Evolutionary conservation across 225 moss, liverwort and hornwort species (phyloP).

Genomic region (Bryum argenteum): DNA sequence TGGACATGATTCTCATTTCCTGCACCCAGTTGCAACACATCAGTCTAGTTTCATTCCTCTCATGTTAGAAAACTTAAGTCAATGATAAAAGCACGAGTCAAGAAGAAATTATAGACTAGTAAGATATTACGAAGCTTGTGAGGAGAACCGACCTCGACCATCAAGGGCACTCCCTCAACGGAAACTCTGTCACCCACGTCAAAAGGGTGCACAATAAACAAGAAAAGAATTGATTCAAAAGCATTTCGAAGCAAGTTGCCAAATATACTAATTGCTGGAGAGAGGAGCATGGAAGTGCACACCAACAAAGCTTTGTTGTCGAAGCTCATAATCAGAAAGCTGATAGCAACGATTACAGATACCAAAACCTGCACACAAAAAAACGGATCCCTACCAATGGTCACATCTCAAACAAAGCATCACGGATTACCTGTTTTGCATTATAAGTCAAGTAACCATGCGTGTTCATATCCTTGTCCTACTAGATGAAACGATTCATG

Average conservation of each 20-base stretch:
- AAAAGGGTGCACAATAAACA: constrained; percentile 88
- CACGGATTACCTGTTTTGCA: too few relatives aligned
- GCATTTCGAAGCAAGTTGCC: constrained; percentile 78
- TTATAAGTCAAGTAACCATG: too few relatives aligned
- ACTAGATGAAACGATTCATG: too few relatives aligned
- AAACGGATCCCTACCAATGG: too few relatives aligned
- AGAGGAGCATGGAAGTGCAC: constrained; percentile 61
- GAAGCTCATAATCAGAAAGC: constrained; percentile 84
- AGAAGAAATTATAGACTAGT: too few relatives aligned
- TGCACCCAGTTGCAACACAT: constrained; percentile 37
- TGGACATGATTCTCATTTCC: constrained; percentile 90
- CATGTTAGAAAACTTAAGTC: neutral
- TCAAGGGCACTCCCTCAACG: constrained; percentile 70
- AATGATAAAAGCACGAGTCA: too few relatives aligned
- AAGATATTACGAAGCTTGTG: neutral
- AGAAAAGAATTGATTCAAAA: constrained; percentile 81
- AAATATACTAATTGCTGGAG: constrained; percentile 76
- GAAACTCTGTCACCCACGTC: constrained; percentile 80
- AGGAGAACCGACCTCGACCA: constrained; percentile 67
- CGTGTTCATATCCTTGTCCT: too few relatives aligned
- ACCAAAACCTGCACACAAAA: constrained; percentile 59
- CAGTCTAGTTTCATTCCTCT: constrained; percentile 8
- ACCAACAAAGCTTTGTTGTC: constrained; percentile 78
- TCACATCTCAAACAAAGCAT: too few relatives aligned
- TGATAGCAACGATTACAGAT: constrained; percentile 64